Base-by-base conservation (phyloP, 768 basidiomycete species). In the Psilocybe tampanensis region DNA sequence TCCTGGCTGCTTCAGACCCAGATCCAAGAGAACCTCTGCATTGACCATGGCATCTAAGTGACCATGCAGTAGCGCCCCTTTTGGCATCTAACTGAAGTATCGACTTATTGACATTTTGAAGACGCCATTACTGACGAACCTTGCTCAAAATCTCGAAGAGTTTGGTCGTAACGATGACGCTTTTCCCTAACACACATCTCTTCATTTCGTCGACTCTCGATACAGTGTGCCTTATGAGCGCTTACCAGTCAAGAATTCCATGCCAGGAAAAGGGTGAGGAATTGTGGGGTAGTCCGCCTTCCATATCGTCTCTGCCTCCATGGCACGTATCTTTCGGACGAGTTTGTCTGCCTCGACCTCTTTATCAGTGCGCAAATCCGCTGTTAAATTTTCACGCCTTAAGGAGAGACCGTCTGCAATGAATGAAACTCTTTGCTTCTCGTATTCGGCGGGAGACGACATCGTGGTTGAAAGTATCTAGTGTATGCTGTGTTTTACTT, bases 11-110 rank as follows among this genome's bases (percentile, higher is more conserved):
- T 81, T 68, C 22, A 86, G 67, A 1, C 86, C 88, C 11, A 86
- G 72, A 17, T 75, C 66, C 13, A 88, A 72, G 5, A 91, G 73
- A 21, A 76, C 72, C 18, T 72, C 64, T 1, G 76, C 78, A 51
- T 87, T 82, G 21, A 89, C 86, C 0, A 84, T 88, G 18, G 88
- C 86, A 63, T 89, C 89, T n/a, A 92, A 74, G 66, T 92, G 90
- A 0, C 78, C 83, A 61, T 92, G 90, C 13, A 93, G 74, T 3
- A 92, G 75, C 1, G 80, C 88, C 39, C 90, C 91, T 70, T 92
- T 92, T 2, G 90, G 90, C 88, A 92, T 90, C 87, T 89, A 55
- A 41, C n/a, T 18, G 18, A 53, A 41, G 8, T n/a, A n/a, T 33
- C 11, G 19, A 18, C 22, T 29, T 32, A 3, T 15, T 9, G 13